phyloP scores from a whole-genome alignment of 352 stramenopile genomes.

The Phytophthora sp. region DNA sequence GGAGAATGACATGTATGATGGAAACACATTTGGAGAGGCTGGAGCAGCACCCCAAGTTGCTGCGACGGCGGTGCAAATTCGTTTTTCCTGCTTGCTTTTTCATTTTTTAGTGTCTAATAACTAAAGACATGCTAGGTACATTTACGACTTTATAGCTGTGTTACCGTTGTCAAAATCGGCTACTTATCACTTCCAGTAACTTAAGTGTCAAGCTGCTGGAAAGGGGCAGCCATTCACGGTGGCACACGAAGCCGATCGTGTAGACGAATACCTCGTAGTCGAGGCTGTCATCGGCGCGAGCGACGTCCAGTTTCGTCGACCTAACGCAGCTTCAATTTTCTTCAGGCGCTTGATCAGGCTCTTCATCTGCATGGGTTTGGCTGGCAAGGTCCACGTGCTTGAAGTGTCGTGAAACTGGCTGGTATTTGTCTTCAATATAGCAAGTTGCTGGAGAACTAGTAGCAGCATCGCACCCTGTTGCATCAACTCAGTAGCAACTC shows the following conservation, averaged over 20 bases:
- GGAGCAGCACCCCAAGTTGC: not conserved
- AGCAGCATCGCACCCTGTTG: constrained; percentile 57
- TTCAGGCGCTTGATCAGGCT: constrained; percentile 49
- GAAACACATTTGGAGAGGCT: constrained; percentile 16
- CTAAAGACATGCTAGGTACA: too few relatives aligned
- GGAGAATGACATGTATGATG: constrained; percentile 17
- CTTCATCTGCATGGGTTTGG: constrained; percentile 62
- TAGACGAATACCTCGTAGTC: too few relatives aligned
- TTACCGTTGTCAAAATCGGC: too few relatives aligned
- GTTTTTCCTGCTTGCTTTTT: too few relatives aligned
- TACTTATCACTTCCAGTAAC: too few relatives aligned
- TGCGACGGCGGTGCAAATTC: not conserved
- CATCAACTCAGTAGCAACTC: constrained; percentile 43
- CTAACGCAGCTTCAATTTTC: constrained; percentile 33
- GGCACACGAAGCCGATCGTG: too few relatives aligned
- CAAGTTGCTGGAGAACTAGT: constrained; percentile 55
- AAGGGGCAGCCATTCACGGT: constrained; percentile 17
- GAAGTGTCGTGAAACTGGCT: not conserved
- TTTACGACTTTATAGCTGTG: too few relatives aligned
- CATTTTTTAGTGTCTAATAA: too few relatives aligned
- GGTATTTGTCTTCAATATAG: constrained; percentile 18
- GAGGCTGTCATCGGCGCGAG: not conserved
- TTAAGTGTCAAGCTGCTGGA: constrained; percentile 1
- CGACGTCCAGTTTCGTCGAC: constrained; percentile 24
- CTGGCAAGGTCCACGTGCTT: constrained; percentile 32